A percentile compares a stretch with the other conserved stretches of the same genome.
Conservation (phyloP, 2,329 filamentous ascomycete genomes). For the Colletotrichum shisoi region DNA sequence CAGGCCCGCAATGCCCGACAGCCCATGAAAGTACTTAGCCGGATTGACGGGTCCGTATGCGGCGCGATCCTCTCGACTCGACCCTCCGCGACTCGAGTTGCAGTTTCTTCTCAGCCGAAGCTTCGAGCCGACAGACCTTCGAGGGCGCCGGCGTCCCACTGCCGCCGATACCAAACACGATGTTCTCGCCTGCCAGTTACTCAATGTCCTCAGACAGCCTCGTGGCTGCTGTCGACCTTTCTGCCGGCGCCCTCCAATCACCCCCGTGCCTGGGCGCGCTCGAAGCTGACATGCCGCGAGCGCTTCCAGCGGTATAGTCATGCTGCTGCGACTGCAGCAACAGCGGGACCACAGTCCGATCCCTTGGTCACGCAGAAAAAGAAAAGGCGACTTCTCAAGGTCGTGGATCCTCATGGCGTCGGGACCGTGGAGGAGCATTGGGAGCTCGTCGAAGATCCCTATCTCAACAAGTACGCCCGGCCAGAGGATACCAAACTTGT, state of each 20-base stretch:
- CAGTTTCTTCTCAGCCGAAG: constrained; percentile 30
- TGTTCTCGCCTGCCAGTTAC: constrained; percentile 2
- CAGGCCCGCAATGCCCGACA: constrained; percentile 55
- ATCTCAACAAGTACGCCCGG: constrained; percentile 61
- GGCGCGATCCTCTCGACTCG: constrained; percentile 62
- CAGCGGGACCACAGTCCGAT: constrained; percentile 39
- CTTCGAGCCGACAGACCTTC: constrained; percentile 26
- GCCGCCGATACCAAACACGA: constrained; percentile 12
- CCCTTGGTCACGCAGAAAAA: neutral
- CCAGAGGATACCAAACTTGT: constrained; percentile 58
- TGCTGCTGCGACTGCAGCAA: constrained; percentile 37
- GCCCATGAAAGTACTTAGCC: constrained; percentile 68
- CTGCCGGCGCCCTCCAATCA: constrained; percentile 43
- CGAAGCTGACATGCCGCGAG: constrained; percentile 15
- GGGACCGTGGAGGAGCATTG: constrained; percentile 62
- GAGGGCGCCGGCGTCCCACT: constrained; percentile 31
- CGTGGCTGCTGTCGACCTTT: constrained; percentile 56
- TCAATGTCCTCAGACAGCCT: constrained; percentile 47
- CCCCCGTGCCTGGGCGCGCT: constrained; percentile 35
- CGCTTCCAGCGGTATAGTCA: constrained; percentile 30
- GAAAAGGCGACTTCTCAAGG: constrained; percentile 58
- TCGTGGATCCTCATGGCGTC: constrained; percentile 61
- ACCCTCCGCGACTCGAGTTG: constrained; percentile 45
- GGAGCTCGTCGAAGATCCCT: constrained; percentile 62
- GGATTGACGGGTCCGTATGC: constrained; percentile 68